Conservation (phyloP, 805 yeast genomes). For the Komagataella populi region DNA sequence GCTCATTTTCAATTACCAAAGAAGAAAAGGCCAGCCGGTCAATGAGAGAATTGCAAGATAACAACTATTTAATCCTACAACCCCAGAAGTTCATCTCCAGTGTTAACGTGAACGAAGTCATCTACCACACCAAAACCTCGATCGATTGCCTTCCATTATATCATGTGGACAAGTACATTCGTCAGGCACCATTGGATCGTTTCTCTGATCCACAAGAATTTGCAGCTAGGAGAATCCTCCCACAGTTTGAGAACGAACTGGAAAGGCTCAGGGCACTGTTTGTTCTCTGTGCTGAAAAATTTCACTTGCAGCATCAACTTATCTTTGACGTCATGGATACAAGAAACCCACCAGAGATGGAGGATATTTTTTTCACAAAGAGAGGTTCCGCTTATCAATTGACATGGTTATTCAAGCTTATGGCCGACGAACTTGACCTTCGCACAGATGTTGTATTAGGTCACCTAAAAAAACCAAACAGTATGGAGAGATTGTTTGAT, state of each 20-base stretch:
- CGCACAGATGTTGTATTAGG: conserved; percentile 73
- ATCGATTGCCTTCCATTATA: conserved; percentile 15
- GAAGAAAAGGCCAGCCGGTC: conserved; percentile 62
- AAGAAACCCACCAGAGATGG: conserved; percentile 14
- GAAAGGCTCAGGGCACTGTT: conserved; percentile 58
- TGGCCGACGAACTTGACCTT: conserved; percentile 58
- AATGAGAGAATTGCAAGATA: conserved; percentile 42
- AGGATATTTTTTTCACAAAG: conserved; percentile 14
- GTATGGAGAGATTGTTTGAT: conserved; percentile 23
- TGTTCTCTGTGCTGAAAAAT: conserved; percentile 47
- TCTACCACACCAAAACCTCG: conserved; percentile 3
- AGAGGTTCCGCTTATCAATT: conserved; percentile 38
- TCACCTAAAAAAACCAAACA: conserved; percentile 68
- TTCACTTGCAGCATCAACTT: conserved; percentile 24
- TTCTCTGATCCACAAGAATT: conserved; percentile 39
- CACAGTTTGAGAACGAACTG: conserved; percentile 35
- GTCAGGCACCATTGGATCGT: conserved; percentile 21
- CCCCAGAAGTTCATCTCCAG: conserved; percentile 36
- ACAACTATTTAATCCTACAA: conserved; percentile 49
- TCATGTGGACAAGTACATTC: conserved; percentile 30
- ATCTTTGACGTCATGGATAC: conserved; percentile 19
- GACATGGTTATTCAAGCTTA: conserved; percentile 60
- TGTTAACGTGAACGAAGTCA: conserved; percentile 33
- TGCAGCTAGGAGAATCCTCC: conserved; percentile 36
- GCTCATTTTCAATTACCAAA: conserved; percentile 57